Evolutionary conservation across 2,329 filamentous ascomycete genomes (phyloP), one percentile per base, ranked within the genome.

Genomic region (Scedosporium boydii): DNA sequence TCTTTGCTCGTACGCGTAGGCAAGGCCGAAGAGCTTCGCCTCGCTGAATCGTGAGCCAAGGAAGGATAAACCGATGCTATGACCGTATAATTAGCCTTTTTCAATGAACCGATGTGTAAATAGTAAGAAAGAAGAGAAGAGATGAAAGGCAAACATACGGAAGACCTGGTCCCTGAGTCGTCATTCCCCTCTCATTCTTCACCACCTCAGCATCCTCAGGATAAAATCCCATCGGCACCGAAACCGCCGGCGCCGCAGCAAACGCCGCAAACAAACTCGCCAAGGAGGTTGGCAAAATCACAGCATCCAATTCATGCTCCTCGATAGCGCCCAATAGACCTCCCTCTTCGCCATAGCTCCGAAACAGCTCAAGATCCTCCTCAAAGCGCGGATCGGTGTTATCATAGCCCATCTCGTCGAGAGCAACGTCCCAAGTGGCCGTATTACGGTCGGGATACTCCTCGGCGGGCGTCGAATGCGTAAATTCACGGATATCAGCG

Each of bases 1-100:
- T 67, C 77, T 74, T 74, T 88, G 85, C 75, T 90, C 87, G 71
- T 84, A 89, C 1, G 85, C 86, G 75, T 87, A 90, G 6, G 86
- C 87, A 69, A 85, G 79, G 1, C 82, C 83, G 63, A 89, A 82
- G 64, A 90, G 69, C 16, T 72, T 77, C 64, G 81, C 81, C 70
- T 90, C 87, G 42, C 77, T 81, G 74, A 83, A 89, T 56, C 77
- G 77, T 1, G 70, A 70, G 0, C 86, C 87, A 59, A 88, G 73
- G 67, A 90, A 89, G 12, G 77, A 77, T 23, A 90, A 71, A 0
- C 87, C 87, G 68, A 88, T 87, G 81, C 58, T 60, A 7, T 55
- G 23, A 29, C 16, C 16, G 9, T 48, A 10, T 48, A 21, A 14
- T 48, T 48, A 48, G 42, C 6, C 42, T 14, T 9, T 9, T 18